A percentile compares a stretch with the other conserved stretches of the same genome.
These are phyloP conservation scores for Solanum hybrid DNA, from an alignment of 305 asterid species.

Conservation along the genomic window DNA sequence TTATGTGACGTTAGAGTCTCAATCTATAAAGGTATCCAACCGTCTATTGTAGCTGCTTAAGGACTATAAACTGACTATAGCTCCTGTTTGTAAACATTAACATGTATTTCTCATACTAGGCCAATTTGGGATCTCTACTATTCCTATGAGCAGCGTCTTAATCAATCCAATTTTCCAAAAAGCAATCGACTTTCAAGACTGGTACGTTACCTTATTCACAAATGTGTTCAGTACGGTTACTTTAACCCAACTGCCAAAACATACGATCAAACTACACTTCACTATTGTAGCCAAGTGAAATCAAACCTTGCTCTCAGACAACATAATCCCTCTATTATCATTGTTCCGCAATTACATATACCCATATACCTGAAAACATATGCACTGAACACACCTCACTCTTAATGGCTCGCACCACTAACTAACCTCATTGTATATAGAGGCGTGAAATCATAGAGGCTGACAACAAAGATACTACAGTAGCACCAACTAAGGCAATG, in stretches of 20 bases:
- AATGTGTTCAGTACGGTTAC: no score
- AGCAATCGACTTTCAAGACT: background rate
- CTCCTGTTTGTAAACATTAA: background rate
- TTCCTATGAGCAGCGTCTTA: background rate
- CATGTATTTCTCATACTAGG: no score
- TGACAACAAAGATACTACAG: background rate
- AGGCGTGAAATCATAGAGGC: background rate
- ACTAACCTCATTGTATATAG: background rate
- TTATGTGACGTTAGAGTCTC: background rate
- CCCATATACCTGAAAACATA: no score
- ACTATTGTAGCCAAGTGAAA: background rate
- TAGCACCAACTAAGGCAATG: background rate
- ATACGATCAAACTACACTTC: background rate
- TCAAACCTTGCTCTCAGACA: no score
- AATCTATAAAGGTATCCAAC: no score
- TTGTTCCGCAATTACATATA: no score
- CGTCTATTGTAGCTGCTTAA: fast-evolving
- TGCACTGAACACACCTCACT: background rate
- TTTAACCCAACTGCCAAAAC: background rate
- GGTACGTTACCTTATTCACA: background rate
- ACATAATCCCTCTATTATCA: no score
- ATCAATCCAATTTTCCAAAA: background rate
- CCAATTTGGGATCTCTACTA: background rate
- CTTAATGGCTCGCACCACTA: background rate
- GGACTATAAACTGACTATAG: no score